Conservation (phyloP, 2,329 filamentous ascomycete genomes). For the Xylaria sp. region DNA sequence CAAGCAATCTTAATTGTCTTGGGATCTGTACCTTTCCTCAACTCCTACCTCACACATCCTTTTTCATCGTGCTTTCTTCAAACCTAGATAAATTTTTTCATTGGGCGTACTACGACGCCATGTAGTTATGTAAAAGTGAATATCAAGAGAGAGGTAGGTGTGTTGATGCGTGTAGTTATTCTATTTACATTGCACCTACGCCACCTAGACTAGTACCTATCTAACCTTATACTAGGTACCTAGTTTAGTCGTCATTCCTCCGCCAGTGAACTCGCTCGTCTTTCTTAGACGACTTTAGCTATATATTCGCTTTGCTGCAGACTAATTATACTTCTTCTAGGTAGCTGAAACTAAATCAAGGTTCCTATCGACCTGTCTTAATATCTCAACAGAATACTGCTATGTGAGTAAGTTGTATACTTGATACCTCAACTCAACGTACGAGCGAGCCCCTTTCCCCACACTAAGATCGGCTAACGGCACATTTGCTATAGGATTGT, state of each 20-base stretch:
- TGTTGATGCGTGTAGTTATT: too few species aligned
- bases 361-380: too few species aligned
- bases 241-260: too few species aligned
- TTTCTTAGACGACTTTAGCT: neutral
- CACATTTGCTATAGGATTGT: neutral
- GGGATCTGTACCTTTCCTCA: neutral
- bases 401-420: too few species aligned
- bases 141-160: too few species aligned
- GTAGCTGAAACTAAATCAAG: neutral
- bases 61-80: neutral
- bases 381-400: neutral
- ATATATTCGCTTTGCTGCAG: too few species aligned
- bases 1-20: conserved; percentile 29
- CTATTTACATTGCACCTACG: too few species aligned
- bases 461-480: conserved; percentile 25
- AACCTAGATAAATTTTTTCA: neutral
- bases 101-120: neutral
- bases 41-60: neutral
- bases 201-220: too few species aligned
- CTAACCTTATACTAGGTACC: too few species aligned
- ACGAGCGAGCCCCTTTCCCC: conserved; percentile 3
- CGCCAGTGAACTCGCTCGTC: too few species aligned
- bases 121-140: too few species aligned
- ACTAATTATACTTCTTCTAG: neutral
- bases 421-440: neutral